Evolutionary conservation across 2,329 filamentous ascomycete species (phyloP).

Genomic region (Pseudocercospora ulei): DNA sequence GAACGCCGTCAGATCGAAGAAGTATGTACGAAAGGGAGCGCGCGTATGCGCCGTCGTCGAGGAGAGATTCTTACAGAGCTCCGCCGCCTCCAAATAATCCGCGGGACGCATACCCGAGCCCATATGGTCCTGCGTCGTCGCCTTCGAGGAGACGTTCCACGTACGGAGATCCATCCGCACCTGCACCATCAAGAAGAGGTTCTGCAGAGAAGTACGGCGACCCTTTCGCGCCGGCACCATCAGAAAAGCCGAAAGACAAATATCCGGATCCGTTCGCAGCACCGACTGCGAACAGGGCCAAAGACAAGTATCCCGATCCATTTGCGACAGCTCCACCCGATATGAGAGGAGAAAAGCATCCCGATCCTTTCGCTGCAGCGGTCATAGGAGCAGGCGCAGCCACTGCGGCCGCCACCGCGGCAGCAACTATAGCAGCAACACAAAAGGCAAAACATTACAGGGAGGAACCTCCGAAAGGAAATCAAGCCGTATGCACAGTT

Average conservation of each 20-base stretch:
- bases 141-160: no score
- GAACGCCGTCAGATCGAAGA: not conserved
- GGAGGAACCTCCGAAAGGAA: constrained; percentile 1
- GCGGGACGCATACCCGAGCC: not conserved
- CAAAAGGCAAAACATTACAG: not conserved
- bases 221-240: not conserved
- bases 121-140: constrained; percentile 1
- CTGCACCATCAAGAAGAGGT: not conserved
- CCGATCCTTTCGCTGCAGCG: not conserved
- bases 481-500: not conserved
- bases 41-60: not conserved
- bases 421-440: constrained; percentile 4
- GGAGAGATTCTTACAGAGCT: not conserved
- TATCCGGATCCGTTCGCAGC: constrained; percentile 10
- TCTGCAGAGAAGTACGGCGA: not conserved
- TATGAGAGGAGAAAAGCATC: constrained; percentile 4
- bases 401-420: constrained; percentile 1
- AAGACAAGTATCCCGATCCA: not conserved
- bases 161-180: constrained; percentile 7
- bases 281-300: not conserved
- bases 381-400: constrained; percentile 7
- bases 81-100: not conserved
- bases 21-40: not conserved
- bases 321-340: not conserved
- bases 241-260: not conserved